Conservation (phyloP, 768 basidiomycete genomes). For the Sporobolomyces roseus region DNA sequence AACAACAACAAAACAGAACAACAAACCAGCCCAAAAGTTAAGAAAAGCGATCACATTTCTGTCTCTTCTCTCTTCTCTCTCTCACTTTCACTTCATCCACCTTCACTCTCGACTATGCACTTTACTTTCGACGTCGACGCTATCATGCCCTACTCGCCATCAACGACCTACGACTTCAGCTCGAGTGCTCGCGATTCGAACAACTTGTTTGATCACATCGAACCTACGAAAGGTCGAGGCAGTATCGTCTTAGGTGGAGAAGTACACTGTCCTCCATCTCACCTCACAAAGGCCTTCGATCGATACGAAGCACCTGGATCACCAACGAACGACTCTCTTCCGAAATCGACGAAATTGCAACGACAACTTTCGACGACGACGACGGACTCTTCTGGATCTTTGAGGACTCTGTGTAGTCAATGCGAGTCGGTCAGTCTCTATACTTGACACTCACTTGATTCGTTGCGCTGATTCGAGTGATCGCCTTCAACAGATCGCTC, state of each 20-base stretch:
- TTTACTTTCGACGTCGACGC: neutral
- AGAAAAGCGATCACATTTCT: neutral
- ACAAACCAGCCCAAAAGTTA: too few species aligned
- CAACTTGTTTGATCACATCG: neutral
- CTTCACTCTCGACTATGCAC: neutral
- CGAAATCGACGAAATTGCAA: too few species aligned
- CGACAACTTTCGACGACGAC: too few species aligned
- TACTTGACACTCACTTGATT: neutral
- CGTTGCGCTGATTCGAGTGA: neutral
- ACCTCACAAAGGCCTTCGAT: too few species aligned
- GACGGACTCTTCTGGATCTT: too few species aligned
- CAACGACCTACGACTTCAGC: too few species aligned
- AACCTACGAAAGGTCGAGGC: neutral
- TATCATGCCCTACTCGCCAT: too few species aligned
- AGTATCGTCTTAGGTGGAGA: slow-evolving; percentile 1
- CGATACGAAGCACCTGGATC: slow-evolving; percentile 11
- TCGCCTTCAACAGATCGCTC: slow-evolving; percentile 3
- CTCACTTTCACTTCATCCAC: neutral
- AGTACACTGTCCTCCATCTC: slow-evolving; percentile 13
- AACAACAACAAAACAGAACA: too few species aligned
- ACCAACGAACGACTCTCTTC: neutral
- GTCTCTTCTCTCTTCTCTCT: neutral
- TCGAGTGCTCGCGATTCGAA: too few species aligned
- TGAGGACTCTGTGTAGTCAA: neutral
- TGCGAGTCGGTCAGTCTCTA: neutral